Base-by-base conservation (phyloP, 768 basidiomycete genomes). In the Boletales sp. region DNA sequence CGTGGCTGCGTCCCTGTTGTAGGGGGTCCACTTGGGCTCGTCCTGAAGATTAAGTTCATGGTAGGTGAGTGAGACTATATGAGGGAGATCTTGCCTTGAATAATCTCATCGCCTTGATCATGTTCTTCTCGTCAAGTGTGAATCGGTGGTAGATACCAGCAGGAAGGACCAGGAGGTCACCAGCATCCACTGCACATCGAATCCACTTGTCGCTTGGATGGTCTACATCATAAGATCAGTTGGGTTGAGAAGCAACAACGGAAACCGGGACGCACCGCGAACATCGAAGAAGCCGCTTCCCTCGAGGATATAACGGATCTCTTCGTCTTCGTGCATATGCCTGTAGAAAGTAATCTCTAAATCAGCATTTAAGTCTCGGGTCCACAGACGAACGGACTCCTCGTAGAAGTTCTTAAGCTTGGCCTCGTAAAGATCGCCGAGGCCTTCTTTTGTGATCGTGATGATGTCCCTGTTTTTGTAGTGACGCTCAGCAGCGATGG, bases 231-330 rank as follows among this genome's bases (percentile, higher is more conserved):
- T 21, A 21, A 4, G n/a, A 13, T 31, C 12, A 8, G 4, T 18
- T 37, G 4, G 5, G 30, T 25, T 44, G 19, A 41, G 48, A 42
- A 17, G 13, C 14, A 12, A 32, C 36, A 11, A 13, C 1, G 21
- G 31, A n/a, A 32, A 33, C 10, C 18, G 28, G n/a, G 21, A 59
- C 82, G 48, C 56, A 90, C 90, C 90, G 51, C 93, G 79, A 36
- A 97, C 81, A 58, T 97, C 94, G 63, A 96, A 97, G 75, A 83
- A 98, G 0, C 92, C 94, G 34, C 81, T 83, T n/a, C 94, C 94
- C 1, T 78, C 74, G 36, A 92, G 76, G 58, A 94, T 82, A 60
- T 90, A 97, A 8, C 94, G 77, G 61, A 94, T 95, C 70, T 97
- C 94, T 62, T 97, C 94, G 60, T 96, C 94, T 67, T 96, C 92